These are phyloP conservation scores for Talinum fruticosum DNA, from an alignment of 148 eudicot species.

Conservation along the genomic window DNA sequence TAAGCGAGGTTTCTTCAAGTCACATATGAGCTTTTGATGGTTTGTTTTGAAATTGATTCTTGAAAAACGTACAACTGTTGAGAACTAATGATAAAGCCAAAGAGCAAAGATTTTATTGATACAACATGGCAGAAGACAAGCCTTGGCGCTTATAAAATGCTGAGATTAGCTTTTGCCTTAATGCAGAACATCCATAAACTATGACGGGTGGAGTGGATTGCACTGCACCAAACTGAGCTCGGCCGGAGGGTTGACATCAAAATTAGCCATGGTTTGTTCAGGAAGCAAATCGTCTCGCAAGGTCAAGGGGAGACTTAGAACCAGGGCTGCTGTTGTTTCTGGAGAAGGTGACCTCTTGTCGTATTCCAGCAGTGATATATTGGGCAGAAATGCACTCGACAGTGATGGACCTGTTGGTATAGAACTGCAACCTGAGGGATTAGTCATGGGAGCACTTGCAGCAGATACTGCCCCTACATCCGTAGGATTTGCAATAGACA, in stretches of 20 bases:
- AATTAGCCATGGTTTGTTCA: constrained; percentile 30
- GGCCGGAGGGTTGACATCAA: constrained; percentile 34
- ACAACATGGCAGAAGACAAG: not conserved
- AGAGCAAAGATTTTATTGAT: not conserved
- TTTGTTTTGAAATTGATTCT: constrained; percentile 7
- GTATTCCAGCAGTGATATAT: constrained; percentile 33
- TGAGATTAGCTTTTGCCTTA: not conserved
- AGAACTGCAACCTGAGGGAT: constrained; percentile 58
- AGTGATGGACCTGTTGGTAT: constrained; percentile 47
- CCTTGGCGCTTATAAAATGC: not conserved
- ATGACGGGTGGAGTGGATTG: constrained; percentile 43
- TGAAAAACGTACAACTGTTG: no score
- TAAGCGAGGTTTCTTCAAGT: not conserved
- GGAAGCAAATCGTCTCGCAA: constrained; percentile 35
- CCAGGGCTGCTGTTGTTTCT: constrained; percentile 54
- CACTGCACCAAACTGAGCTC: constrained; percentile 35
- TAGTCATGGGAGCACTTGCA: constrained; percentile 59
- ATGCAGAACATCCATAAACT: constrained; percentile 36
- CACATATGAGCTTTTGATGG: not conserved
- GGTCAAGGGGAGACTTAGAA: constrained; percentile 33
- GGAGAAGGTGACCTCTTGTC: constrained; percentile 62
- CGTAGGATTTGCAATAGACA: constrained; percentile 41
- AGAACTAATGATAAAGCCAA: no score
- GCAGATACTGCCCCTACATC: constrained; percentile 65
- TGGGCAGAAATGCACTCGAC: constrained; percentile 23